A percentile compares a stretch with the other conserved stretches of the same genome.
Conservation (phyloP, 2,329 filamentous ascomycete genomes). For the Trichoderma sp. region DNA sequence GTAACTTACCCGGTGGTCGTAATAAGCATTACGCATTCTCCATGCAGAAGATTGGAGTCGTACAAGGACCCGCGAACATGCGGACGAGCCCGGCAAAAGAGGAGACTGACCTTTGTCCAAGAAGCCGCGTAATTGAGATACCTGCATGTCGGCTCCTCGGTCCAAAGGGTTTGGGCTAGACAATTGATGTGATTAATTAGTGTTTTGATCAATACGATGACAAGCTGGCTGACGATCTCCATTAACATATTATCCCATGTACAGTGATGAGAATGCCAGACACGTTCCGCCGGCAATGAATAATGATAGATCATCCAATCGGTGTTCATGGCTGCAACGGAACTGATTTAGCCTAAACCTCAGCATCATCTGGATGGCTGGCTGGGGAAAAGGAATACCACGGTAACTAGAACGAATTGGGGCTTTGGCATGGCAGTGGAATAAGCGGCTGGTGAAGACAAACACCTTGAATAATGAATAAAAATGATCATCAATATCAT, state of each 20-base stretch:
- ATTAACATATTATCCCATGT: not conserved
- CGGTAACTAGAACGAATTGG: not conserved
- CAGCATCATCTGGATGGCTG: not conserved
- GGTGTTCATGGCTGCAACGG: not conserved
- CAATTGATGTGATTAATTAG: too few relatives aligned
- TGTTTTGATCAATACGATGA: too few relatives aligned
- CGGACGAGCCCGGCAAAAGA: not conserved
- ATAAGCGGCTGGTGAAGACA: not conserved
- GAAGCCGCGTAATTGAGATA: not conserved
- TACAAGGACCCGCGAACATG: not conserved
- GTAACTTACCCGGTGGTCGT: not conserved
- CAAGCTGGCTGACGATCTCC: not conserved
- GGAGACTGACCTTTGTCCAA: not conserved
- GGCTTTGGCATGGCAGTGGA: not conserved
- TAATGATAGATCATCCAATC: not conserved
- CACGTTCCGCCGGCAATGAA: not conserved
- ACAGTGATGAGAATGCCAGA: not conserved
- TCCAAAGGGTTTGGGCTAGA: not conserved
- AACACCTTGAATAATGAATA: not conserved
- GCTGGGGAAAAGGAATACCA: constrained; percentile 14
- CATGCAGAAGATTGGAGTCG: not conserved
- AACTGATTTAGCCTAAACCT: constrained; percentile 9
- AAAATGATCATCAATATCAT: not conserved
- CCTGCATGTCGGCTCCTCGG: not conserved
- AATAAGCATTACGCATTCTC: not conserved